A percentile compares a stretch with the other conserved stretches of the same genome.
Evolutionary conservation across 2,329 filamentous ascomycete species (phyloP).

Genomic region (Xylaria sp.): DNA sequence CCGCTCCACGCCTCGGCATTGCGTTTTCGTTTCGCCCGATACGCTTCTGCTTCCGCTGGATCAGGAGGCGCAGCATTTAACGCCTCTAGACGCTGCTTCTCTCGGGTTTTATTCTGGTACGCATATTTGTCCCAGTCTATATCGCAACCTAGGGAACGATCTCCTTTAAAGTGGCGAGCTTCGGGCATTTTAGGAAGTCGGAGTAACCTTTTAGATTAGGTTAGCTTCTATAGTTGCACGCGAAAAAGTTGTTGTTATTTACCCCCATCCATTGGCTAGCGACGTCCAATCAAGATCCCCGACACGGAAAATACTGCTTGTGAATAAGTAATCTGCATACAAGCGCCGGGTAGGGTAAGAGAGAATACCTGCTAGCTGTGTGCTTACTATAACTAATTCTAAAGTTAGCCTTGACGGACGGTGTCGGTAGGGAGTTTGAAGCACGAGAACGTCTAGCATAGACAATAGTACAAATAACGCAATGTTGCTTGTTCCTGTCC

Average conservation of each 20-base stretch:
- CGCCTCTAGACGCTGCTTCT: slow-evolving; percentile 70
- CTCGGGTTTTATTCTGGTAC: slow-evolving; percentile 77
- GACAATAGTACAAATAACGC: neutral
- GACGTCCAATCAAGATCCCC: slow-evolving; percentile 86
- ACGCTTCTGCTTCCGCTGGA: slow-evolving; percentile 48
- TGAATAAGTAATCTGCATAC: slow-evolving; percentile 11
- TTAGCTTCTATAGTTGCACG: slow-evolving; percentile 5
- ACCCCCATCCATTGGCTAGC: slow-evolving; percentile 82
- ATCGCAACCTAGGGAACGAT: slow-evolving; percentile 69
- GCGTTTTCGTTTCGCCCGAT: slow-evolving; percentile 64
- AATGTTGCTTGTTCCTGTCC: neutral
- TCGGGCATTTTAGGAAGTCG: slow-evolving; percentile 95
- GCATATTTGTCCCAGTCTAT: slow-evolving; percentile 74
- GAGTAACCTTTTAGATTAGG: slow-evolving; percentile 60
- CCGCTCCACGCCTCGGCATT: slow-evolving; percentile 78
- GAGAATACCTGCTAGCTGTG: slow-evolving; percentile 73
- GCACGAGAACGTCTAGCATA: neutral
- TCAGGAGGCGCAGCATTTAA: slow-evolving; percentile 53
- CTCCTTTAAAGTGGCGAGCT: slow-evolving; percentile 76
- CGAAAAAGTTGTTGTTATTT: neutral
- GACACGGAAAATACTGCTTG: slow-evolving; percentile 76
- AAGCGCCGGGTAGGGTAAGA: neutral
- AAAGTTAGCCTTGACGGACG: slow-evolving; percentile 16
- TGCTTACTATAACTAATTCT: slow-evolving; percentile 80
- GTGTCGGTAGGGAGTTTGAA: neutral